Base-by-base conservation (phyloP, 2,329 filamentous ascomycete genomes). In the Trichoderma arundinaceum region DNA sequence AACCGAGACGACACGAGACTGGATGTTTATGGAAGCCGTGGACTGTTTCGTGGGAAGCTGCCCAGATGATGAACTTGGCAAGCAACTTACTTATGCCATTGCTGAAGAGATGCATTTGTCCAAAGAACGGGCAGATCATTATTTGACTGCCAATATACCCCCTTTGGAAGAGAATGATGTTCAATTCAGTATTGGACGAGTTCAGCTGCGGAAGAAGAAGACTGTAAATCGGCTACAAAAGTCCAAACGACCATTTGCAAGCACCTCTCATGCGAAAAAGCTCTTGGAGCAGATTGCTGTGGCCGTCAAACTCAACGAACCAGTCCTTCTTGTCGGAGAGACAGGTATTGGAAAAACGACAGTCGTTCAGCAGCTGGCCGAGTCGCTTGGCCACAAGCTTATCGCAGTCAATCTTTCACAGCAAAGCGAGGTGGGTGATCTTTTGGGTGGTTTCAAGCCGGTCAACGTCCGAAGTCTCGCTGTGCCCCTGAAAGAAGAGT, bases 301-400 rank as follows among this genome's bases (percentile, higher is more conserved):
- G 43, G 90, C 93, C 1, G 87, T 97, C 6, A 88, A 90, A 68
- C 86, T 93, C 72, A 86, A 87, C n/a, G 95, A 99, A 73, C 93
- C 96, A 4, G 86, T 97, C 1, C 81, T 99, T 17, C 86, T 99
- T 33, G 95, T 99, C n/a, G 95, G 95, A 74, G 95, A 99, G 80
- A 99, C 95, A 7, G 95, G 95, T 81, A 97, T 97, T 58, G 95
- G 95, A 72, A 99, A 99, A 79, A 99, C 95, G 0, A 97, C 95
- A 0, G 91, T 95, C 32, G 90, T 99, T 13, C 95, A 99, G 76
- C 93, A 97, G 74, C 82, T 99, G 64, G 93, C 95, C 0, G 89
- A 91, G 66, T 86, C 90, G 3, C 84, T 97, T 33, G 92, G 94
- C 1, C 91, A 93, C 74, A 96, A 92, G 72, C 85, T 99, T 12